phyloP scores from a whole-genome alignment of 306 rosid genomes.

The Canavalia ensiformis region DNA sequence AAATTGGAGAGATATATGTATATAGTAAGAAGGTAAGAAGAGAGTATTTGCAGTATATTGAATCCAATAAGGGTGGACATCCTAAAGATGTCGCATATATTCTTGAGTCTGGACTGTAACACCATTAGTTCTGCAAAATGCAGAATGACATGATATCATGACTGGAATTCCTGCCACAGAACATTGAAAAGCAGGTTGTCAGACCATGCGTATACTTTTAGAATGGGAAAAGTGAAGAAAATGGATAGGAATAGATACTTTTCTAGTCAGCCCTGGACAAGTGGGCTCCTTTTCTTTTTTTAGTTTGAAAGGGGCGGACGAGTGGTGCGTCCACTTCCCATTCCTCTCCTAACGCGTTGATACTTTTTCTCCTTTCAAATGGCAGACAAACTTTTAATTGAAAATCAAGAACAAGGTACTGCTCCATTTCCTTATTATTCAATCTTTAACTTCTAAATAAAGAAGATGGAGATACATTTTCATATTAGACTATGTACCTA shows the following conservation, averaged over 20 bases:
- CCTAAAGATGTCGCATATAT: not conserved
- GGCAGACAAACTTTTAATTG: constrained; percentile 10
- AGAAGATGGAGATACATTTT: constrained; percentile 16
- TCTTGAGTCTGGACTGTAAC: not conserved
- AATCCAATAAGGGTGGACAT: not conserved
- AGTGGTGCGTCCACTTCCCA: constrained; percentile 6
- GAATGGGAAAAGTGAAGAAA: constrained; percentile 8
- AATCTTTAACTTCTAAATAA: not conserved
- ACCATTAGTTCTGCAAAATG: constrained; percentile 13
- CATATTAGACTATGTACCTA: not conserved
- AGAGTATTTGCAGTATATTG: constrained; percentile 6
- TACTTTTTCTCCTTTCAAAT: constrained; percentile 24
- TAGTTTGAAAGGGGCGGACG: constrained; percentile 24
- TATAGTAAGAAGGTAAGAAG: not conserved
- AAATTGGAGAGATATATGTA: not conserved
- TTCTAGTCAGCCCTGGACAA: not conserved
- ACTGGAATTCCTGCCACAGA: constrained; percentile 23
- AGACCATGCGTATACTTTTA: not conserved
- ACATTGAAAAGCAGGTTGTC: constrained; percentile 27
- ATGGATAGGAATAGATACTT: constrained; percentile 5
- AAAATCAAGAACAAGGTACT: constrained; percentile 31
- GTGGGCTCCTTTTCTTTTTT: not conserved
- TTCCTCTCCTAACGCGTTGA: not conserved
- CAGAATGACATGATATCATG: constrained; percentile 25
- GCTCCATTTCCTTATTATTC: not conserved